Conservation (phyloP, 176 grass and related monocot species). For the Areca catechu region DNA sequence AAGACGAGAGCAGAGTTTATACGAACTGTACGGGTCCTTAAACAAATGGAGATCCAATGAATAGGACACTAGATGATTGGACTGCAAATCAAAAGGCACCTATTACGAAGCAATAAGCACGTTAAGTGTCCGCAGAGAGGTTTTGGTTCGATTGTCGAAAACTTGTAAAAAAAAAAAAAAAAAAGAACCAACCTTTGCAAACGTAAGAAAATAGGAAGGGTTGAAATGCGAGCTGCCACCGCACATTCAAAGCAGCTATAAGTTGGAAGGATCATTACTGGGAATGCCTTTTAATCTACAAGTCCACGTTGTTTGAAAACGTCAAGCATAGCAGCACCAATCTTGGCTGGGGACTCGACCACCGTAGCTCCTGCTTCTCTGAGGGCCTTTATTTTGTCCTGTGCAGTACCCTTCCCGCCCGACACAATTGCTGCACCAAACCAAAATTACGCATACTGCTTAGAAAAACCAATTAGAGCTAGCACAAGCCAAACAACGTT, state of each 20-base stretch:
- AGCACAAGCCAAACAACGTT: too few species aligned
- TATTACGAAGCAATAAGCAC: too few species aligned
- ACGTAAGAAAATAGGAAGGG: not conserved
- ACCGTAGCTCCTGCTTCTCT: constrained; percentile 86
- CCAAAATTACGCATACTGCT: not conserved
- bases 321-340: constrained; percentile 67
- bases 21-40: too few species aligned
- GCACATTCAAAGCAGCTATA: not conserved
- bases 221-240: too few species aligned
- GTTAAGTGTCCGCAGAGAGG: too few species aligned
- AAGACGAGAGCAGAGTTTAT: too few species aligned
- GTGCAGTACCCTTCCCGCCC: constrained; percentile 87
- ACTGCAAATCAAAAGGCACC: too few species aligned
- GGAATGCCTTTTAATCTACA: constrained; percentile 44
- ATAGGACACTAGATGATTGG: too few species aligned
- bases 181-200: not conserved
- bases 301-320: constrained; percentile 89
- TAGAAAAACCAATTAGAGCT: too few species aligned
- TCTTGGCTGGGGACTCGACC: constrained; percentile 92
- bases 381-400: constrained; percentile 89
- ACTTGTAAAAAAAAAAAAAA: too few species aligned
- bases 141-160: too few species aligned
- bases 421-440: constrained; percentile 76
- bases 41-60: too few species aligned
- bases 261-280: not conserved